These are phyloP conservation scores for Rubroboletus pulcherrimus DNA, from an alignment of 768 basidiomycete genomes.

Conservation along the genomic window DNA sequence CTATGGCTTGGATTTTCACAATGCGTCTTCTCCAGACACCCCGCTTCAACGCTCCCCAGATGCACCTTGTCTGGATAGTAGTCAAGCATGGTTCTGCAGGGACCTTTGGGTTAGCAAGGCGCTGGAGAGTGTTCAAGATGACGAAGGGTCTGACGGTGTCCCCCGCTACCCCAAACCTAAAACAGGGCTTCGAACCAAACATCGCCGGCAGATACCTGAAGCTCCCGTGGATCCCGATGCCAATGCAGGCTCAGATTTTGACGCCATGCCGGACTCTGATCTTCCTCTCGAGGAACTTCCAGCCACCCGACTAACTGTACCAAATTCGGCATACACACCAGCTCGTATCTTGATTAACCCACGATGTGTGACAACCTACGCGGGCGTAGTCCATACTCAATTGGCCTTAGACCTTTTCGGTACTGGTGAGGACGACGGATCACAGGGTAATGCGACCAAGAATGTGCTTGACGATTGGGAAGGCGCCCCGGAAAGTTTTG, in stretches of 20 bases:
- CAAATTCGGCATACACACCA: slow-evolving; percentile 83
- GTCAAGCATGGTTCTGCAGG: slow-evolving; percentile 97
- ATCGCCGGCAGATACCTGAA: slow-evolving; percentile 28
- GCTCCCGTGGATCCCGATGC: slow-evolving; percentile 58
- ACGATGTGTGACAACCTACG: slow-evolving; percentile 95
- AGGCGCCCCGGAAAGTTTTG: slow-evolving; percentile 94
- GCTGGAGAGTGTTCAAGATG: slow-evolving; percentile 64
- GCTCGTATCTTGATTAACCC: slow-evolving; percentile 95
- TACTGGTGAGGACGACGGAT: slow-evolving; percentile 57
- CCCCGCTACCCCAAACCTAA: slow-evolving; percentile 9
- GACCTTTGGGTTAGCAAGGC: slow-evolving; percentile 95
- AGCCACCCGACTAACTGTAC: slow-evolving; percentile 54
- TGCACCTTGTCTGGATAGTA: slow-evolving; percentile 89
- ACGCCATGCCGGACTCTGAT: slow-evolving; percentile 75
- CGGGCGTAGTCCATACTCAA: slow-evolving; percentile 94
- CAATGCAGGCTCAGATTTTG: slow-evolving; percentile 84
- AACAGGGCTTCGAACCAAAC: slow-evolving; percentile 29
- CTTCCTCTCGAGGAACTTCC: slow-evolving; percentile 28
- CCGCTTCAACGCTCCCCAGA: slow-evolving; percentile 62
- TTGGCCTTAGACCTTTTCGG: slow-evolving; percentile 95
- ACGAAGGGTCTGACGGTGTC: slow-evolving; percentile 28
- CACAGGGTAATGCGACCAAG: slow-evolving; percentile 46
- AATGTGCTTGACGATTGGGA: slow-evolving; percentile 95
- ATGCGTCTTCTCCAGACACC: slow-evolving; percentile 61
- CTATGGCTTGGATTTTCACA: slow-evolving; percentile 76